Evolutionary conservation across 805 yeast species (phyloP).

Genomic region (Wickerhamiella vanderwaltii): DNA sequence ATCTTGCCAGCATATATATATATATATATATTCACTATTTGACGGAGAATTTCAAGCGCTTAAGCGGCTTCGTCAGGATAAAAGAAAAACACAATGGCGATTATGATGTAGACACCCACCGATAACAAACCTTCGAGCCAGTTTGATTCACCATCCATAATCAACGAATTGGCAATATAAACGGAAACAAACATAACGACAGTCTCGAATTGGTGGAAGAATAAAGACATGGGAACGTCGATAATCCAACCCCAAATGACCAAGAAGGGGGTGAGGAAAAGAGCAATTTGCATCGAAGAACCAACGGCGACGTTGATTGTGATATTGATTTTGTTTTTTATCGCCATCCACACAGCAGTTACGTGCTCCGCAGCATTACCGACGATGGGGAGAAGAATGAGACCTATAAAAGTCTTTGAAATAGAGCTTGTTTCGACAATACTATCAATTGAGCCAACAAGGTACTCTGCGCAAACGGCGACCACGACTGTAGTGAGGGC

Average conservation of each 20-base stretch:
- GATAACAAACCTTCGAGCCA: slow-evolving; percentile 97
- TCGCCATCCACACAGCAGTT: slow-evolving; percentile 89
- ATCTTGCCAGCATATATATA: too few relatives aligned
- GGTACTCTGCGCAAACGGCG: slow-evolving; percentile 81
- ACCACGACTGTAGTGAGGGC: slow-evolving; percentile 62
- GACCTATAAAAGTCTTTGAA: slow-evolving; percentile 89
- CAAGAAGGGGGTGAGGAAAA: slow-evolving; percentile 91
- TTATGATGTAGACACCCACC: slow-evolving; percentile 70
- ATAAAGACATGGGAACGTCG: slow-evolving; percentile 84
- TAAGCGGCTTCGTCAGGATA: slow-evolving; percentile 41
- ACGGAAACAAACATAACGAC: slow-evolving; percentile 84
- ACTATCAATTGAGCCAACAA: slow-evolving; percentile 87
- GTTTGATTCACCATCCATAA: slow-evolving; percentile 87
- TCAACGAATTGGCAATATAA: slow-evolving; percentile 72
- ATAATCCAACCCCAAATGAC: slow-evolving; percentile 89
- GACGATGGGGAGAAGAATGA: slow-evolving; percentile 87
- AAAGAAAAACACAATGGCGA: slow-evolving; percentile 80
- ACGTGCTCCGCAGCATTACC: slow-evolving; percentile 99
- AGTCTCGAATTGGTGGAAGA: slow-evolving; percentile 87
- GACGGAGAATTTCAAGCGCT: neutral
- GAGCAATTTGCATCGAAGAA: slow-evolving; percentile 85
- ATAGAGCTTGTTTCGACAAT: slow-evolving; percentile 75
- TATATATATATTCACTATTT: too few relatives aligned
- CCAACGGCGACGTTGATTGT: slow-evolving; percentile 97
- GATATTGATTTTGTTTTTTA: slow-evolving; percentile 88